Evolutionary conservation across 345 rosid species (phyloP), one percentile per base, ranked within the genome.

Genomic region (Sisymbrium altissimum): DNA sequence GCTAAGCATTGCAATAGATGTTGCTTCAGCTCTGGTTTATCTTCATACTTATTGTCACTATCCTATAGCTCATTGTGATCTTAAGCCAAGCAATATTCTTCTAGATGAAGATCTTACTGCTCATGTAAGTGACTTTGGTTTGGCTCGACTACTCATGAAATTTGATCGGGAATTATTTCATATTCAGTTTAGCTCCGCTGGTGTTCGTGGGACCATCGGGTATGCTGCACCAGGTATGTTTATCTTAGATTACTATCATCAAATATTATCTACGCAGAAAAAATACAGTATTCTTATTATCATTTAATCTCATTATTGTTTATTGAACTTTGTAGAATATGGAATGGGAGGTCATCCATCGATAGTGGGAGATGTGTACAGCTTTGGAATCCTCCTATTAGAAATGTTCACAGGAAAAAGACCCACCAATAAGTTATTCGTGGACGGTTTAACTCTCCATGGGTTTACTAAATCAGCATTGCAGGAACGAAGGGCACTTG

Each of bases 161-260:
- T 56, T 33, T 4, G 41, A 56, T 19, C 21, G 4, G 17, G 67
- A 29, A 36, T 23, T 60, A 5, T 70, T 70, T 36, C 38, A 15
- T 45, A 49, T 25, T 29, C 76, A 55, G 4, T 81, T 54, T 23
- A 85, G 75, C 68, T 79, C 86, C 9, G 12, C 60, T 10, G 84
- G 75, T 58, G 39, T 80, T n/a, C 70, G 74, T 68, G 89, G 85
- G 58, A 83, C 85, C 36, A 54, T 76, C 8, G 83, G 85, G 12
- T 83, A 81, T 52, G 83, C 81, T 62, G 79, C 86, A 32, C 82
- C 81, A 45, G 83, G 86, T 81, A 27, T 53, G 58, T 27, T 53
- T 13, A 13, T 13, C n/a, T 50, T 19, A 13, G 10, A 12, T 25
- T 11, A 23, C 25, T 1, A 23, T 1, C 1, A 39, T 39, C 43